Evolutionary conservation across 345 rosid genomes (phyloP).

Genomic region (Camelina laxa): DNA sequence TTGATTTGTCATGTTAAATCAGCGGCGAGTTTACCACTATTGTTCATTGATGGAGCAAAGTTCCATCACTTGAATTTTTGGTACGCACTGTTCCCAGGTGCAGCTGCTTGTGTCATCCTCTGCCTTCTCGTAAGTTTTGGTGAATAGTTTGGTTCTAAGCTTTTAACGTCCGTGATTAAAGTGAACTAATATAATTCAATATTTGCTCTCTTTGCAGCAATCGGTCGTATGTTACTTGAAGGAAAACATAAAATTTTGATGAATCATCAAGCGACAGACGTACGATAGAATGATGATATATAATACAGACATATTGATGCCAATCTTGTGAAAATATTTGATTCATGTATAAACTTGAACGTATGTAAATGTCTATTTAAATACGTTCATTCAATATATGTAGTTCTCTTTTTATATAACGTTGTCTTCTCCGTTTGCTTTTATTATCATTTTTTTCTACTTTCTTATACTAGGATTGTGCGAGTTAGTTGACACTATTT

Average conservation of each 20-base stretch:
- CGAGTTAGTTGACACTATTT: background rate
- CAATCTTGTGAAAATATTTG: constrained; percentile 35
- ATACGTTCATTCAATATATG: constrained; percentile 11
- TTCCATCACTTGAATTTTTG: constrained; percentile 70
- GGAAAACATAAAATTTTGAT: constrained; percentile 70
- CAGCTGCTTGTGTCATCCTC: constrained; percentile 79
- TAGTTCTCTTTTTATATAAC: background rate
- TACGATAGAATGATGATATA: constrained; percentile 12
- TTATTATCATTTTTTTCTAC: background rate
- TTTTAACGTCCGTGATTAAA: constrained; percentile 8
- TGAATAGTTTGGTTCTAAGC: constrained; percentile 2
- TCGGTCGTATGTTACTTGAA: constrained; percentile 74
- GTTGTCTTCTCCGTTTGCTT: background rate
- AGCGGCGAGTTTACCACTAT: constrained; percentile 94
- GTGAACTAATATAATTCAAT: background rate
- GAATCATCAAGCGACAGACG: constrained; percentile 16
- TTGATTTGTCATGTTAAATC: background rate
- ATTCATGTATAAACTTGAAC: constrained; percentile 36
- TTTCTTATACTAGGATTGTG: background rate
- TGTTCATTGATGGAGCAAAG: constrained; percentile 88
- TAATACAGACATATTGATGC: constrained; percentile 25
- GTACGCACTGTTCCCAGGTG: constrained; percentile 91
- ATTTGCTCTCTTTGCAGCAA: constrained; percentile 67
- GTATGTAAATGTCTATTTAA: constrained; percentile 20
- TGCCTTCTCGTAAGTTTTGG: constrained; percentile 64